Base-by-base conservation (phyloP, 2,329 filamentous ascomycete genomes). In the Aspergillus tanneri region DNA sequence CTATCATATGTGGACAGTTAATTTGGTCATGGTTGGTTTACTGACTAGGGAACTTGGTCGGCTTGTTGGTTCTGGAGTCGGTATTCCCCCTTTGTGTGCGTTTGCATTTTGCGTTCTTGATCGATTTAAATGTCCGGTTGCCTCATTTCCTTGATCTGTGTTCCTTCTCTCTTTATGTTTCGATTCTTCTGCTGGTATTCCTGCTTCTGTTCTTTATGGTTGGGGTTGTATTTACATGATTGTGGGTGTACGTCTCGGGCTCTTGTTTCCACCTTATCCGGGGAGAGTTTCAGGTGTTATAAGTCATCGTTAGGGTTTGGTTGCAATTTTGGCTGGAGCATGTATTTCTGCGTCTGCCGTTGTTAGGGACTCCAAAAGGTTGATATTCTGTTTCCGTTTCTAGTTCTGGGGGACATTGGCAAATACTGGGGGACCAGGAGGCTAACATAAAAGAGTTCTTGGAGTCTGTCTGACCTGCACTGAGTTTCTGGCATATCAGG, bases 21-120 rank as follows among this genome's bases (percentile, higher is more conserved):
- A 58, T 59, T 58, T 56, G 57, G 60, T 57, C 58, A 60, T 57
- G 59, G 55, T 61, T 59, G 50, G 52, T 57, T 61, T 53, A 57
- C 57, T 63, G 58, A 59, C 57, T 61, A 54, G 54, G 57, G 56
- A 55, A 49, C 47, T 58, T 56, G 54, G 57, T 59, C 59, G 56
- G 62, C 52, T 54, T 62, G 53, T 59, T 59, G 60, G 58, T 60
- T 56, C 56, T 53, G 63, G 61, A 65, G 60, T 63, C 59, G 56
- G 55, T 61, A 60, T 60, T 56, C 49, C 55, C 54, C 38, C 46
- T 50, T 52, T 50, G 27, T 53, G 50, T 55, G 52, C 49, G 52
- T 48, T 57, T 56, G 51, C 54, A 55, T 52, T 47, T 49, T 51
- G 48, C 25, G 43, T 27, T 22, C 36, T 14, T 50, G 27, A 9